A percentile compares a stretch with the other conserved stretches of the same genome.
Conservation (phyloP, 176 grass and related monocot species). For the Saccharum officinarum region DNA sequence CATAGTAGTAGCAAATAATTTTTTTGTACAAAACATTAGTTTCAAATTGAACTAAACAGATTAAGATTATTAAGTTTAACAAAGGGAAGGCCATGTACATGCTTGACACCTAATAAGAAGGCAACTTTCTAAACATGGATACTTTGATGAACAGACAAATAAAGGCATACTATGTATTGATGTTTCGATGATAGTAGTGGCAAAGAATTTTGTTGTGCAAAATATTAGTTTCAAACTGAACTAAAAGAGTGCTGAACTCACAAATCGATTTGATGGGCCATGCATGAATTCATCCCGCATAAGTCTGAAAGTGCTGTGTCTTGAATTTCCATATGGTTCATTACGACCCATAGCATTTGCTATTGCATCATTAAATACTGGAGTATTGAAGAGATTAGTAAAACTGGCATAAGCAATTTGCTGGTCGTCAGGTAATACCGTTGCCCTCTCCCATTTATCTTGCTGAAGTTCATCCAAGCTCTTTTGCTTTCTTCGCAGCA, state of each 20-base stretch:
- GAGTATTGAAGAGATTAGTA: background rate
- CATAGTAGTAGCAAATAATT: background rate
- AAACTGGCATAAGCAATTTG: background rate
- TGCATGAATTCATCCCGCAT: background rate
- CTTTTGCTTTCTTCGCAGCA: background rate
- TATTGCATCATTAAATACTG: background rate
- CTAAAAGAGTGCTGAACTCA: background rate
- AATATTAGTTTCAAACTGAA: background rate
- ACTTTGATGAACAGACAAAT: too few species aligned
- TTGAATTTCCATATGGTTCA: accelerated
- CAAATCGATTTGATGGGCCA: background rate
- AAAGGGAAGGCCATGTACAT: too few species aligned
- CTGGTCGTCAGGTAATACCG: accelerated
- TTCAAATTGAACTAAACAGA: background rate
- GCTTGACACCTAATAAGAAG: too few species aligned
- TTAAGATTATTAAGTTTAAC: too few species aligned
- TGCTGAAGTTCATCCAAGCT: accelerated
- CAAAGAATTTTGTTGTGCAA: too few species aligned
- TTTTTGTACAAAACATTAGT: background rate
- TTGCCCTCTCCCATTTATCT: background rate
- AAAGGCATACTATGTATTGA: too few species aligned
- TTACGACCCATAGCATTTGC: accelerated
- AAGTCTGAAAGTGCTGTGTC: background rate
- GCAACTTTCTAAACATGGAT: too few species aligned
- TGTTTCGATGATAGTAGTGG: too few species aligned